Conservation (phyloP, 75 land plant genomes). For the Ceratopteris richardii region DNA sequence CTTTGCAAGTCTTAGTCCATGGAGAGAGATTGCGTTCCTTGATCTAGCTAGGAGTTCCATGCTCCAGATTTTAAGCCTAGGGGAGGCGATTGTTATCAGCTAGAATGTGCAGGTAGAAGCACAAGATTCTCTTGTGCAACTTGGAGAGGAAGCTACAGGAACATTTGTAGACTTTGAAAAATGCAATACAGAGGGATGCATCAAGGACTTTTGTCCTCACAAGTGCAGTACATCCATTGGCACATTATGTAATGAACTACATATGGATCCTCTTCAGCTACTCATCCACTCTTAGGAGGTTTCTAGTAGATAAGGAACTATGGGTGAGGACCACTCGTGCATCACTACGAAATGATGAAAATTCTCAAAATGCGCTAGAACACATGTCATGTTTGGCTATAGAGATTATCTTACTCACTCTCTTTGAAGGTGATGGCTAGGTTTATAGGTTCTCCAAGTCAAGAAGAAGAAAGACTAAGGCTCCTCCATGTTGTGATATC, state of each 20-base stretch:
- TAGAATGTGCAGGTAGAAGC: conserved; percentile 41
- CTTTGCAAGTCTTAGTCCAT: too few relatives aligned
- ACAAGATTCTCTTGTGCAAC: conserved; percentile 19
- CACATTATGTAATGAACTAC: conserved; percentile 58
- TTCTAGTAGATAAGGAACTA: conserved; percentile 26
- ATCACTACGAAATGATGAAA: background rate
- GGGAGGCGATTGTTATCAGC: conserved; percentile 38
- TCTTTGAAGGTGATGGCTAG: too few relatives aligned
- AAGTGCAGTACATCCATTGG: conserved; percentile 64
- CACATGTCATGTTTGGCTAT: conserved; percentile 11
- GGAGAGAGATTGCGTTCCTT: too few relatives aligned
- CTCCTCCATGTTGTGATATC: too few relatives aligned
- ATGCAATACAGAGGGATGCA: conserved; percentile 47
- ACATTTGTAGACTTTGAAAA: conserved; percentile 55
- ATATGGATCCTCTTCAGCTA: conserved; percentile 43
- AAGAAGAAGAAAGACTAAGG: too few relatives aligned
- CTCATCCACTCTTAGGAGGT: conserved; percentile 25
- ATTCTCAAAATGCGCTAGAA: conserved; percentile 3
- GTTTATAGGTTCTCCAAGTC: too few relatives aligned
- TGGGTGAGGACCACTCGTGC: background rate
- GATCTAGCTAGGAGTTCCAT: too few relatives aligned
- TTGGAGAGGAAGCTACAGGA: conserved; percentile 40
- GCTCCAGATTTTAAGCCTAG: conserved; percentile 33
- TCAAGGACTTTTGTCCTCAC: conserved; percentile 42
- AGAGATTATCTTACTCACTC: conserved; percentile 11